Conservation (phyloP, 2,329 filamentous ascomycete genomes). For the Clonostachys rhizophaga region DNA sequence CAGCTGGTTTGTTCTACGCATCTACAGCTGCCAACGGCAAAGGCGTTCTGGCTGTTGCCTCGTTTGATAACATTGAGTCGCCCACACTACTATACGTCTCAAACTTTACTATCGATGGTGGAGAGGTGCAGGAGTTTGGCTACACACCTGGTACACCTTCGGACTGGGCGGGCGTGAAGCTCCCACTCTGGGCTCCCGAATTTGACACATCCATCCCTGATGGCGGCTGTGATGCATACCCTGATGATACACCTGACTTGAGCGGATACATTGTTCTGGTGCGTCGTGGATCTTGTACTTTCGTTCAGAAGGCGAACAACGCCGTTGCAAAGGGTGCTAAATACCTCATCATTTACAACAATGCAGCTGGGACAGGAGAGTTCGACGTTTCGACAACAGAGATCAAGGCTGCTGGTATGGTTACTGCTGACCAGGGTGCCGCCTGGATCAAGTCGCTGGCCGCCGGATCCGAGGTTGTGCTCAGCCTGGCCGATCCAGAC, state of each 20-base stretch:
- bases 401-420: conserved; percentile 33
- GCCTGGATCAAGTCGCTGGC: conserved; percentile 37
- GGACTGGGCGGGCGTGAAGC: conserved; percentile 36
- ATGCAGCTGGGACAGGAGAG: conserved; percentile 15
- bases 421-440: conserved; percentile 31
- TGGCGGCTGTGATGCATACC: conserved; percentile 47
- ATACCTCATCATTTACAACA: conserved; percentile 59
- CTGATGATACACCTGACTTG: conserved; percentile 50
- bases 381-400: conserved; percentile 19
- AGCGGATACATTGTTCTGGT: conserved; percentile 54
- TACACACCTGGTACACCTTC: conserved; percentile 32
- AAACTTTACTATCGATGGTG: conserved; percentile 31
- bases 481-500: conserved; percentile 35
- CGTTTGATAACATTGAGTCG: conserved; percentile 39
- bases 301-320: conserved; percentile 47
- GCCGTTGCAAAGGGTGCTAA: conserved; percentile 50
- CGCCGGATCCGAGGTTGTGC: conserved; percentile 32
- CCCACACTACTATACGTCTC: conserved; percentile 35
- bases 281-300: conserved; percentile 53
- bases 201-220: conserved; percentile 40
- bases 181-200: conserved; percentile 44
- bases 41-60: conserved; percentile 41
- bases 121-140: conserved; percentile 27
- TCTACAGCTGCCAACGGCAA: conserved; percentile 42
- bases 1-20: conserved; percentile 41